Base-by-base conservation (phyloP, 805 yeast genomes). In the Saccharomycopsis babjevae region DNA sequence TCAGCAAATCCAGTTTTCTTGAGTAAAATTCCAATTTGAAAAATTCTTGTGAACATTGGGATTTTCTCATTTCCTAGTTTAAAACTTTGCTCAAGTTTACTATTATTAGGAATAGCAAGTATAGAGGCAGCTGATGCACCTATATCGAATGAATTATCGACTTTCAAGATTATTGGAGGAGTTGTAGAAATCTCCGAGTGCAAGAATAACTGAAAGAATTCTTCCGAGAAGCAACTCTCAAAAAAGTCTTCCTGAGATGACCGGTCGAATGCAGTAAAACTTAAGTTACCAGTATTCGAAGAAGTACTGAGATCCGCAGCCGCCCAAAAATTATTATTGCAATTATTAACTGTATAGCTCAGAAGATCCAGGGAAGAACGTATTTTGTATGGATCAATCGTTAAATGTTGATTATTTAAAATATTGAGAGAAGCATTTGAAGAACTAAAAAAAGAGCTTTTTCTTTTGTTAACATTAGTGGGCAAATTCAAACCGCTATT, bases 11-110 rank as follows among this genome's bases (percentile, higher is more conserved):
- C 66, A 64, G 79, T 83, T 61, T 79, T 77, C 50, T 71, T 69
- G 50, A 71, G 71, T 5, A 79, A 54, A 63, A 75, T 72, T 1
- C 79, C 78, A 54, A 74, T 70, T 59, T 77, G 77, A 52, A 75
- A 65, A 7, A 78, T 74, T 58, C 80, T 69, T 1, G 76, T 67
- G 13, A 72, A 61, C 42, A 65, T 63, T 38, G 72, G 71, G 13
- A 52, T 36, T 4, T 54, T 59, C 13, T 42, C 34, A 39, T 55
- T 52, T 32, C 56, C 40, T n/a, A 30, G 32, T 11, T 52, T 52
- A n/a, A 32, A 52, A n/a, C 28, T 25, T 8, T 52, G 34, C 18
- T 34, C 40, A 20, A 52, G 40, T 11, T 18, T 30, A 10, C 20
- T n/a, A 20, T 20, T 52, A 20, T 52, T 52, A 25, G 52, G 52